A percentile compares a stretch with the other conserved stretches of the same genome.
These are phyloP conservation scores for Combretum micranthum DNA, from an alignment of 345 rosid genomes.

Conservation along the genomic window DNA sequence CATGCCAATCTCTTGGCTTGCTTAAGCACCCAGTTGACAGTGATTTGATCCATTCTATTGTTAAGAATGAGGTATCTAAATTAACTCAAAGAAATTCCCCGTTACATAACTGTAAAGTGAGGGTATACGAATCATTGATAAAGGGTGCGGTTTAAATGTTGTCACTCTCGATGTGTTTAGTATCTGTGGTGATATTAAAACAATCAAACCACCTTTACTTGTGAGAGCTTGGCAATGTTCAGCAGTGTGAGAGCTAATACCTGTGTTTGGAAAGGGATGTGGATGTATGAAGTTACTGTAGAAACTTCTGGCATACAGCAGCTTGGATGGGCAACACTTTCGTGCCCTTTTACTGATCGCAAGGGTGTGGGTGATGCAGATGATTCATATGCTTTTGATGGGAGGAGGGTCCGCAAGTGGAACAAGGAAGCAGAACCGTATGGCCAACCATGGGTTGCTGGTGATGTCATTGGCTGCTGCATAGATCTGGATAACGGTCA, in stretches of 20 bases:
- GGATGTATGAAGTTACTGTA: slow-evolving; percentile 94
- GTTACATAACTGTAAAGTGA: slow-evolving; percentile 31
- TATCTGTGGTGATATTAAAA: slow-evolving; percentile 75
- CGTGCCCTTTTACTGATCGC: slow-evolving; percentile 87
- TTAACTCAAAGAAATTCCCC: slow-evolving; percentile 13
- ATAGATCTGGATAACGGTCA: slow-evolving; percentile 63
- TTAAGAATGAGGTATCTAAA: slow-evolving; percentile 44
- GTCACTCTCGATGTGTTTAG: slow-evolving; percentile 65
- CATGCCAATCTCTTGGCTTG: slow-evolving; percentile 50
- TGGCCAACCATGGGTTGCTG: slow-evolving; percentile 89
- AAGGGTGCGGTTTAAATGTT: slow-evolving; percentile 37
- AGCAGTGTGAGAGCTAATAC: slow-evolving; percentile 85
- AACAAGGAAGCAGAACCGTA: slow-evolving; percentile 66
- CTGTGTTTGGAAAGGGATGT: slow-evolving; percentile 88
- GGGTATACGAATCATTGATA: slow-evolving; percentile 44
- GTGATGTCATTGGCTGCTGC: slow-evolving; percentile 94
- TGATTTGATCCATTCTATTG: slow-evolving; percentile 33
- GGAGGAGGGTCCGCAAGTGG: slow-evolving; percentile 89
- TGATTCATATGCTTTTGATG: slow-evolving; percentile 98
- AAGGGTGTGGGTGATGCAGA: slow-evolving; percentile 97
- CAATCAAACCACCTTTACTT: slow-evolving; percentile 57
- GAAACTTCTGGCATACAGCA: slow-evolving; percentile 94
- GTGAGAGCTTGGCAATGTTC: slow-evolving; percentile 82
- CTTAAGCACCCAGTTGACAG: slow-evolving; percentile 41
- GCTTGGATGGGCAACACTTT: slow-evolving; percentile 91